Percentiles rank a stretch among this genome's conserved stretches.
These are phyloP conservation scores for Debaryomyces sp. DNA, from an alignment of 1,139 yeast species.

Conservation along the genomic window DNA sequence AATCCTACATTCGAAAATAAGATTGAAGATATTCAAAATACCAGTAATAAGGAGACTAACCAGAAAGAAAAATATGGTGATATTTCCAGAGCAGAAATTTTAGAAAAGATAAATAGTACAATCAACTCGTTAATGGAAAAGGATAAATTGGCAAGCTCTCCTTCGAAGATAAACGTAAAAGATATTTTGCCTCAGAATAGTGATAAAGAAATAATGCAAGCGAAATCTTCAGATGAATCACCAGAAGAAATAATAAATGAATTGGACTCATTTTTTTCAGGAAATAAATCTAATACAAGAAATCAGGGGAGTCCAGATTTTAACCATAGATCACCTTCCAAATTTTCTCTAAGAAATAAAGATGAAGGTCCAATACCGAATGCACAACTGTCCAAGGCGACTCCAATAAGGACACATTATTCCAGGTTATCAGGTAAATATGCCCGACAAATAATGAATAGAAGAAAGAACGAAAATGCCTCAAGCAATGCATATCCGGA, in stretches of 20 bases:
- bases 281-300: neutral
- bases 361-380: neutral
- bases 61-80: conserved; percentile 9
- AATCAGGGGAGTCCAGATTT: conserved; percentile 2
- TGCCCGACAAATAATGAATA: conserved; percentile 17
- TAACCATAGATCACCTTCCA: neutral
- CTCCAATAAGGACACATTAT: conserved; percentile 20
- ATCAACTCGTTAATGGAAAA: conserved; percentile 17
- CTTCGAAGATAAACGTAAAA: neutral
- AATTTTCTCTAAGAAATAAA: neutral
- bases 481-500: neutral
- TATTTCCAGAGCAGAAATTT: conserved; percentile 20
- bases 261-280: conserved; percentile 20
- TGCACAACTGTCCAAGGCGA: conserved; percentile 7
- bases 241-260: conserved; percentile 26
- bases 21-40: neutral
- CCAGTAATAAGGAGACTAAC: neutral
- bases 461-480: conserved; percentile 9
- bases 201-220: neutral
- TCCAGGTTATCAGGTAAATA: conserved; percentile 20
- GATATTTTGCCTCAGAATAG: conserved; percentile 15
- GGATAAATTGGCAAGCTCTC: conserved; percentile 8
- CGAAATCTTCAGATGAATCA: conserved; percentile 11
- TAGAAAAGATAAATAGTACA: conserved; percentile 22
- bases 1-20: neutral